Evolutionary conservation across 768 basidiomycete genomes (phyloP).

Genomic region (Rhizopogon vinicolor): DNA sequence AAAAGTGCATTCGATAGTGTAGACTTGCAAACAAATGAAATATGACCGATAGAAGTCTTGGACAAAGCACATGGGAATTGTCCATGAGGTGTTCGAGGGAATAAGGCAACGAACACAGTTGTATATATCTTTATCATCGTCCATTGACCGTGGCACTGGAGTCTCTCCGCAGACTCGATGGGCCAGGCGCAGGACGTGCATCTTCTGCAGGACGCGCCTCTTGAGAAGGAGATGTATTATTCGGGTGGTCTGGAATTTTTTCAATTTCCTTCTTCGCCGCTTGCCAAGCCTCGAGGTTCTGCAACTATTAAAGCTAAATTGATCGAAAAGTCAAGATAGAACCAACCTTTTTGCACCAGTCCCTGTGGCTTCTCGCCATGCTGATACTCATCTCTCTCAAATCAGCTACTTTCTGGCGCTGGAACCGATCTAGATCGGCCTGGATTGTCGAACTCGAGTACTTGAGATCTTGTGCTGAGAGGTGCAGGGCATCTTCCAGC

Average conservation of each 20-base stretch:
- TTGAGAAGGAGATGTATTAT: conserved; percentile 46
- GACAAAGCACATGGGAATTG: background rate
- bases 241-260: conserved; percentile 89
- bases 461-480: conserved; percentile 90
- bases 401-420: conserved; percentile 98
- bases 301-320: conserved; percentile 13
- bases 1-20: background rate
- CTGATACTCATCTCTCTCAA: conserved; percentile 89
- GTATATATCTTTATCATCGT: conserved; percentile 24
- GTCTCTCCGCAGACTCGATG: conserved; percentile 49
- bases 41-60: background rate
- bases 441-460: conserved; percentile 96
- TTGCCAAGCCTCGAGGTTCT: conserved; percentile 98
- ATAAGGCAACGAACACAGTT: background rate
- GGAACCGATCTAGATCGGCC: conserved; percentile 96
- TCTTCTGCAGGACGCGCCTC: conserved; percentile 28
- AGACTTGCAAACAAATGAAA: background rate
- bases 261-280: conserved; percentile 90
- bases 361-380: conserved; percentile 86
- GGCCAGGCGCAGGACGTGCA: conserved; percentile 26
- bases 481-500: conserved; percentile 94
- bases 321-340: conserved; percentile 4
- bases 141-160: conserved; percentile 73
- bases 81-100: background rate
- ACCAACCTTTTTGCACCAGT: conserved; percentile 92